Evolutionary conservation across 2,329 filamentous ascomycete species (phyloP).

Genomic region (Fusarium sp.): DNA sequence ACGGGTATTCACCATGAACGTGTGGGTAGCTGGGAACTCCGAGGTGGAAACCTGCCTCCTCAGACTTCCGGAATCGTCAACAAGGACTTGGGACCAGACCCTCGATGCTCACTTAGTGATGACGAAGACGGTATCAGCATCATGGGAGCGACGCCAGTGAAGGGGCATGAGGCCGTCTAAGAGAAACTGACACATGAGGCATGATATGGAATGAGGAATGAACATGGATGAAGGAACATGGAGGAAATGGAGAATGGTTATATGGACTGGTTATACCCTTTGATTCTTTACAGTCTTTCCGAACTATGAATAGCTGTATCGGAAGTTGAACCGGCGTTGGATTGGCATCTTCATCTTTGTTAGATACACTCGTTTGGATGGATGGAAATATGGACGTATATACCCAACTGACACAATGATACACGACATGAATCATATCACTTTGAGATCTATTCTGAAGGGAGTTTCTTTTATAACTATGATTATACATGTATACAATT

Average conservation of each 20-base stretch:
- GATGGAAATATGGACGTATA: neutral
- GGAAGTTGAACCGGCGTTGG: constrained; percentile 26
- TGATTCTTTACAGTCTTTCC: constrained; percentile 37
- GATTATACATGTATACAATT: neutral
- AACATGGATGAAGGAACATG: neutral
- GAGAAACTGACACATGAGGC: neutral
- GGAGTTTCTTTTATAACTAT: neutral
- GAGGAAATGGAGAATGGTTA: neutral
- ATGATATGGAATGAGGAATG: neutral
- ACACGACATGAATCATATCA: neutral
- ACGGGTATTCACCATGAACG: constrained; percentile 58
- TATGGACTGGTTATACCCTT: constrained; percentile 38
- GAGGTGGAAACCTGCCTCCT: constrained; percentile 25
- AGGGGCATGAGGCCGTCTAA: constrained; percentile 55
- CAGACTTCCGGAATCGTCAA: constrained; percentile 41
- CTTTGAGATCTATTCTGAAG: neutral
- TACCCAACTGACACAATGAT: neutral
- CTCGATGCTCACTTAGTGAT: constrained; percentile 39
- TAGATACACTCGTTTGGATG: constrained; percentile 25
- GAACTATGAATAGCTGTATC: constrained; percentile 10
- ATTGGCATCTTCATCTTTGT: neutral
- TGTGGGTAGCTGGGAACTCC: constrained; percentile 64
- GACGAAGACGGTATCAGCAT: constrained; percentile 52
- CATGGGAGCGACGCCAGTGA: constrained; percentile 51
- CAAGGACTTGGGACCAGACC: constrained; percentile 35